Evolutionary conservation across 2,329 filamentous ascomycete genomes (phyloP).

Genomic region (Colletotrichum siamense): DNA sequence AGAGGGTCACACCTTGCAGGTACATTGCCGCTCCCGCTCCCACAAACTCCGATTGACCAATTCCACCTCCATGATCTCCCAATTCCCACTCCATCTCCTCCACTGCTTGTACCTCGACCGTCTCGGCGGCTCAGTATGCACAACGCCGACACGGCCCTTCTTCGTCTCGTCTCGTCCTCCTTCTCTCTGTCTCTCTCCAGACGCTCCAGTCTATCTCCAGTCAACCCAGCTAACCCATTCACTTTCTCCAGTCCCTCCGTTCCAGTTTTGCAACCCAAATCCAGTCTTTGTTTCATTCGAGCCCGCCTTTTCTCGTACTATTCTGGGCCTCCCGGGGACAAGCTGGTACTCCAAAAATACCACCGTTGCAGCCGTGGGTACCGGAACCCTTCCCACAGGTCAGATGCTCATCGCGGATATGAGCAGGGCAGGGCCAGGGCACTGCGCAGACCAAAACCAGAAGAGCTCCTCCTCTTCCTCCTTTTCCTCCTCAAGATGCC

Average conservation of each 20-base stretch:
- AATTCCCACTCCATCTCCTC: not conserved
- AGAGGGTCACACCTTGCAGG: conserved; percentile 11
- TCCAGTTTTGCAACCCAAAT: not conserved
- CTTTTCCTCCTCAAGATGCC: not conserved
- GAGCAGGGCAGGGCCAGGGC: not conserved
- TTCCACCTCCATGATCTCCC: not conserved
- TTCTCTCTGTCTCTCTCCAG: not conserved
- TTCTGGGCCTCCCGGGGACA: not conserved
- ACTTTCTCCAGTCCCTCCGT: conserved; percentile 8
- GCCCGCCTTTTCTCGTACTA: conserved; percentile 5
- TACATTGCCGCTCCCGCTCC: conserved; percentile 1
- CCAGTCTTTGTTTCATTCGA: not conserved
- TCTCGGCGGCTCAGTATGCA: not conserved
- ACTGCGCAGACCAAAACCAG: not conserved
- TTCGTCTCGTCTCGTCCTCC: not conserved
- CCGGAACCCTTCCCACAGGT: not conserved
- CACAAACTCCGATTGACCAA: not conserved
- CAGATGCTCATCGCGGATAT: not conserved
- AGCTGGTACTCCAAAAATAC: not conserved
- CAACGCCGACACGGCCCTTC: not conserved
- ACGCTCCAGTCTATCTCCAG: not conserved
- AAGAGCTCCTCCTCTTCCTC: not conserved
- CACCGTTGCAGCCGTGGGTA: not conserved
- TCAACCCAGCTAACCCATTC: conserved; percentile 13
- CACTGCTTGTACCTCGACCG: conserved; percentile 3